Evolutionary conservation across 768 basidiomycete genomes (phyloP), one percentile per base, ranked within the genome.

Genomic region (Leccinum subtestaceum): DNA sequence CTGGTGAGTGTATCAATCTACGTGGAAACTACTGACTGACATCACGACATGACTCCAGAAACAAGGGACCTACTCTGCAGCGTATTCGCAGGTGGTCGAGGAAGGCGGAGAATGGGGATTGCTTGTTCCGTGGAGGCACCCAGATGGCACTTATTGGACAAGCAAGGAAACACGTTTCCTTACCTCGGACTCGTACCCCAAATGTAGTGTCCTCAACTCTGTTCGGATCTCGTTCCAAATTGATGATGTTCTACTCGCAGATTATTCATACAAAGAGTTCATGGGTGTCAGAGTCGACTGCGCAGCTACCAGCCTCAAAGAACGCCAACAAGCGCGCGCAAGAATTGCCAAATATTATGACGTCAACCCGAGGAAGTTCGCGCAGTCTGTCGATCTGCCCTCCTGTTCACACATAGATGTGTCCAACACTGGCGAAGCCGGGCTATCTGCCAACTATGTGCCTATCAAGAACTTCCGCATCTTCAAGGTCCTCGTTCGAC

Each of bases 221-320:
- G 10, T 17, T 36, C 19, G 2, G n/a, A 8, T 13, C 19, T 49
- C 6, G 4, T 36, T 10, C 5, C 45, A 15, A 25, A n/a, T 6
- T 10, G 19, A 38, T 59, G 9, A 60, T 29, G 1, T n/a, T 27
- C 34, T 13, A n/a, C 17, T 55, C 38, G 5, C 27, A 72, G 71
- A 68, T 12, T 72, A 72, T 51, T 67, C 72, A 12, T 72, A 73
- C 48, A 53, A 61, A n/a, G 60, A 63, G 38, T 65, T 72, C 32
- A 40, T 52, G 50, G 68, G 70, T 19, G 53, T 72, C 17, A 64
- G 72, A 29, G 71, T 73, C 8, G 63, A 74, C 48, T 53, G 59
- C 38, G 46, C 66, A 0, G 50, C 68, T 5, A 25, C 47, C 2
- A 55, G n/a, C 23, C 45, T 55, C 7, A 32, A 62, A 43, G 58